phyloP scores from a whole-genome alignment of 768 basidiomycete genomes.

The Tricholoma bakamatsutake region DNA sequence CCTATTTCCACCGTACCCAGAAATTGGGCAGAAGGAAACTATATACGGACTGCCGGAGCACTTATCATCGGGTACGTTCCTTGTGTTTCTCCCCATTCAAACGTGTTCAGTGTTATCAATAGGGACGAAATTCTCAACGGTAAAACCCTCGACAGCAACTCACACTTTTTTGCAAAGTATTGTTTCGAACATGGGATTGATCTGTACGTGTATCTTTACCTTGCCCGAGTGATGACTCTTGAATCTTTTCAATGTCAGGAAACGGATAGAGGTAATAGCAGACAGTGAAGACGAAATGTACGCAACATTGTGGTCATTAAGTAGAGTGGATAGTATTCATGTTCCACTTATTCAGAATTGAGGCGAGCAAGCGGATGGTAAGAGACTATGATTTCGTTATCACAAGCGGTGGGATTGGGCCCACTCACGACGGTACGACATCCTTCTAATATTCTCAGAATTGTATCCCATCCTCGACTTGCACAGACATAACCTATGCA shows the following conservation, averaged over 20 bases:
- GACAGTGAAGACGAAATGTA: conserved; percentile 91
- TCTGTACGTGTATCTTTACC: conserved; percentile 40
- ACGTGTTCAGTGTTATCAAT: conserved; percentile 1
- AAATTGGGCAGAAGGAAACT: conserved; percentile 63
- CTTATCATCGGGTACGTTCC: conserved; percentile 65
- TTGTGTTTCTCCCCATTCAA: background rate
- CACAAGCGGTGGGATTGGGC: conserved; percentile 87
- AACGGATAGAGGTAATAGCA: conserved; percentile 85
- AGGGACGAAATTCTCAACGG: conserved; percentile 94
- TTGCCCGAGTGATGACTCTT: conserved; percentile 3
- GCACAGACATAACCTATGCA: conserved; percentile 80
- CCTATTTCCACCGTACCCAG: conserved; percentile 50
- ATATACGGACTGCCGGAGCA: conserved; percentile 69
- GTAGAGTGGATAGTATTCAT: conserved; percentile 1
- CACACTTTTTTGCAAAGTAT: conserved; percentile 81
- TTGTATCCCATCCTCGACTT: background rate
- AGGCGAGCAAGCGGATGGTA: conserved; percentile 81
- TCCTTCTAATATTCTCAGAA: background rate
- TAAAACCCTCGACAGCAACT: conserved; percentile 81
- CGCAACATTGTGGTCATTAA: conserved; percentile 16
- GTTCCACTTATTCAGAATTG: conserved; percentile 43
- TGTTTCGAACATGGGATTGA: conserved; percentile 86
- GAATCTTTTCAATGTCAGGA: conserved; percentile 42
- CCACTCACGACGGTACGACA: conserved; percentile 76
- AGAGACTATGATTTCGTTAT: conserved; percentile 84